These are phyloP conservation scores for Megacollybia platyphylla DNA, from an alignment of 1,284 basidiomycete genomes.

Conservation along the genomic window DNA sequence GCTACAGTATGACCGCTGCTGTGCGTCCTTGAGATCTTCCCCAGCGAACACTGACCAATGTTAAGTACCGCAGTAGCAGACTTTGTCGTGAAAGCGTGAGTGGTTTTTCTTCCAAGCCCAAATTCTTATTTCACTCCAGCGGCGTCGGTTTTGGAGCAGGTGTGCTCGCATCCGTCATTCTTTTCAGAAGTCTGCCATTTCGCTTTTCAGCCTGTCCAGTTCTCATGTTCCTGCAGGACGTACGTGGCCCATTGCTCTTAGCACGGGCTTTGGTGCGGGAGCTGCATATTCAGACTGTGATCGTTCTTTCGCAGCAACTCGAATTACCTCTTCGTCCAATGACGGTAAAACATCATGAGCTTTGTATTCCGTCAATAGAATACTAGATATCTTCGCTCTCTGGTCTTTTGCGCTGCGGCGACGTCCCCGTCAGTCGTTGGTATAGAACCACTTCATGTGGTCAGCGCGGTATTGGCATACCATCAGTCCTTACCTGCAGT, in stretches of 20 bases:
- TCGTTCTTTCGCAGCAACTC: constrained; percentile 89
- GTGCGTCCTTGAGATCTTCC: constrained; percentile 36
- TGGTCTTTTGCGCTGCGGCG: constrained; percentile 2
- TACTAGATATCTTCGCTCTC: too few relatives aligned
- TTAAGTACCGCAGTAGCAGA: constrained; percentile 49
- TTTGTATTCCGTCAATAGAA: too few relatives aligned
- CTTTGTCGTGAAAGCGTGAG: constrained; percentile 67
- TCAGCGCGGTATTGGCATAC: neutral
- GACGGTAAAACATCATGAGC: neutral
- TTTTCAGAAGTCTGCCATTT: constrained; percentile 80
- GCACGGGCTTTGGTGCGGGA: constrained; percentile 84
- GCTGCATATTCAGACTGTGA: constrained; percentile 94
- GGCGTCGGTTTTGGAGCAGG: constrained; percentile 93
- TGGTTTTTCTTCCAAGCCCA: constrained; percentile 12
- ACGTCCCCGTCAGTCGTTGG: constrained; percentile 5
- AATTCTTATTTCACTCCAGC: constrained; percentile 32
- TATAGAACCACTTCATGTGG: constrained; percentile 6
- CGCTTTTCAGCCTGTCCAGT: constrained; percentile 2
- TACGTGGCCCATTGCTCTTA: constrained; percentile 90
- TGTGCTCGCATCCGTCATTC: constrained; percentile 86
- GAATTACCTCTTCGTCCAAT: constrained; percentile 30
- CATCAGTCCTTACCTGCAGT: constrained; percentile 4
- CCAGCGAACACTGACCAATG: neutral
- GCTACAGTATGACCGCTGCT: constrained; percentile 78
- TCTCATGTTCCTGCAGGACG: constrained; percentile 53